Percentiles rank a stretch among this genome's conserved stretches.
Evolutionary conservation across 768 basidiomycete genomes (phyloP).

Genomic region (Russula earlei): DNA sequence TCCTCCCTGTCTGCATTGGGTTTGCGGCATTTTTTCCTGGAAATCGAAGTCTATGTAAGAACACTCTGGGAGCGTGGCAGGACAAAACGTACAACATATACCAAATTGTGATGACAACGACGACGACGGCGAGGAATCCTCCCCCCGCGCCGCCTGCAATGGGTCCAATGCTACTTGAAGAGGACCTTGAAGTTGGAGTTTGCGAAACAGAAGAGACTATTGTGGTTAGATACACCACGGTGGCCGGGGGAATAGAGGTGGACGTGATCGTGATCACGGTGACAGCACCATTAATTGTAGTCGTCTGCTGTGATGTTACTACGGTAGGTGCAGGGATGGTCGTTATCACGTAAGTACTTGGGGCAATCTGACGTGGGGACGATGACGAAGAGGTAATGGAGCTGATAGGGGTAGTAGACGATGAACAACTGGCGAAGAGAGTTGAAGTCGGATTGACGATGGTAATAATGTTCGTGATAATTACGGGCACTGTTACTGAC

Average conservation of each 20-base stretch:
- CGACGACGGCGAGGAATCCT: conserved; percentile 12
- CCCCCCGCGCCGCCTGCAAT: conserved; percentile 15
- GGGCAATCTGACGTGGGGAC: background rate
- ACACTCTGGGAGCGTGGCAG: background rate
- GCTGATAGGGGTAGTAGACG: background rate
- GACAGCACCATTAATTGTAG: conserved; percentile 2
- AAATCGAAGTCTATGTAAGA: background rate
- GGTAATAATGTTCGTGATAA: conserved; percentile 10
- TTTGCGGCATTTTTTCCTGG: conserved; percentile 12
- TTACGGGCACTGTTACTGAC: conserved; percentile 8
- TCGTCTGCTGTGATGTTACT: background rate
- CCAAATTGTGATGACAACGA: conserved; percentile 9
- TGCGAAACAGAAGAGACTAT: background rate
- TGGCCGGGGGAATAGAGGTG: conserved; percentile 7
- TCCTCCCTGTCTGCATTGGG: background rate
- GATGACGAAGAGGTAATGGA: background rate
- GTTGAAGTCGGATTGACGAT: conserved; percentile 13
- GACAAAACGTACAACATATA: conserved; percentile 11
- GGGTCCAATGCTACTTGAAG: conserved; percentile 1
- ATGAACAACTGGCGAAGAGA: conserved; percentile 12
- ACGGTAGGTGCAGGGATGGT: conserved; percentile 2
- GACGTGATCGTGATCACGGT: background rate
- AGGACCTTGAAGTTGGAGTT: background rate
- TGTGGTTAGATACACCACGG: background rate
- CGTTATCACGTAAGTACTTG: background rate